Percentiles rank a stretch among this genome's conserved stretches.
Conservation (phyloP, 805 yeast genomes). For the Cyberlindnera petersonii region DNA sequence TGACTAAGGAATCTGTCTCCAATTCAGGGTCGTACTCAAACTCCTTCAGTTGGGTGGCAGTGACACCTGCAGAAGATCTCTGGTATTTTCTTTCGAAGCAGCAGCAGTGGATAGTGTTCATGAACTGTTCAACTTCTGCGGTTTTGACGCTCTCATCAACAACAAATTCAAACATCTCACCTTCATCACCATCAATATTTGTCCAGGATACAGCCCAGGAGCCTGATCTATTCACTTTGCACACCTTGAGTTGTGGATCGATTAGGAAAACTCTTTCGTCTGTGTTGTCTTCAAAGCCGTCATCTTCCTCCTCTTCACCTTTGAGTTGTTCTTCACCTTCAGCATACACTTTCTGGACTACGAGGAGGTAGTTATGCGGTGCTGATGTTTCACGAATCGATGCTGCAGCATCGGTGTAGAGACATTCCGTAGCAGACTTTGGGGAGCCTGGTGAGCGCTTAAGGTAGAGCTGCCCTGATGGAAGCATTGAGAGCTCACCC, state of each 20-base stretch:
- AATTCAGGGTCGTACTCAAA: slow-evolving; percentile 42
- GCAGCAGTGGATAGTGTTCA: slow-evolving; percentile 58
- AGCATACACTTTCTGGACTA: slow-evolving; percentile 61
- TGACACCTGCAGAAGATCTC: slow-evolving; percentile 43
- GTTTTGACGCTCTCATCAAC: slow-evolving; percentile 55
- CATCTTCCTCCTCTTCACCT: slow-evolving; percentile 47
- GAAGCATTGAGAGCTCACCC: slow-evolving; percentile 62
- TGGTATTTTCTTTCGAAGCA: slow-evolving; percentile 73
- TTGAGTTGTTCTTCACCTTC: slow-evolving; percentile 58
- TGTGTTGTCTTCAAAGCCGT: slow-evolving; percentile 33
- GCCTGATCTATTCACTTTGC: slow-evolving; percentile 50
- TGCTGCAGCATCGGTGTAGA: slow-evolving; percentile 77
- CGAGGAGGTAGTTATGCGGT: slow-evolving; percentile 64
- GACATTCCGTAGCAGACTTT: slow-evolving; percentile 79
- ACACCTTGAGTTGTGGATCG: slow-evolving; percentile 54
- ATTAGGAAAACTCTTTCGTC: slow-evolving; percentile 76
- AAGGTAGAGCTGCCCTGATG: slow-evolving; percentile 75
- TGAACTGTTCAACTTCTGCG: slow-evolving; percentile 55
- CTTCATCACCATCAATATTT: slow-evolving; percentile 81
- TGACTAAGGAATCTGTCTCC: slow-evolving; percentile 10
- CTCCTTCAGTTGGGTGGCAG: slow-evolving; percentile 49
- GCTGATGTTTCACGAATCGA: slow-evolving; percentile 64
- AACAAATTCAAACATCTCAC: slow-evolving; percentile 78
- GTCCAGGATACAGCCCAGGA: slow-evolving; percentile 68
- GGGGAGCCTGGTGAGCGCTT: slow-evolving; percentile 77